Percentiles rank a stretch among this genome's conserved stretches.
These are phyloP conservation scores for Fraxinus latifolia DNA, from an alignment of 305 asterid genomes.

Conservation along the genomic window DNA sequence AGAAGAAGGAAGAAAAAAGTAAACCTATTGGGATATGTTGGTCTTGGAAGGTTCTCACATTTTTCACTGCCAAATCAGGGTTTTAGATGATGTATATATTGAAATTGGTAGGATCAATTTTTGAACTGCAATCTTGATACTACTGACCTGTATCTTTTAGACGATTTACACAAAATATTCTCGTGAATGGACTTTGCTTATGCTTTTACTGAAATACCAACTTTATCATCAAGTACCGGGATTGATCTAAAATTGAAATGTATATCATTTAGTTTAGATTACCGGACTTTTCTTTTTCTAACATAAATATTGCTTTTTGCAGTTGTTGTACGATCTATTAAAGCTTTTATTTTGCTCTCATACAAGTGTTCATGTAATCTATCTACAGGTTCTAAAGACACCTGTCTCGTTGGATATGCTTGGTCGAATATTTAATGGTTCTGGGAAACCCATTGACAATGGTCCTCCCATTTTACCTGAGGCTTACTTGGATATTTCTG, in stretches of 20 bases:
- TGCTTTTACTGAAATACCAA: not conserved
- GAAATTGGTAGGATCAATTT: not conserved
- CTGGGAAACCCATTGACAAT: conserved; percentile 96
- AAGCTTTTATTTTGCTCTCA: not conserved
- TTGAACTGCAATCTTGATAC: not conserved
- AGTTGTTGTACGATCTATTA: not conserved
- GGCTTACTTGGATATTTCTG: conserved; percentile 98
- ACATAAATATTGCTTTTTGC: not conserved
- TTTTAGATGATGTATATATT: not conserved
- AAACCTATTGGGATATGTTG: not conserved
- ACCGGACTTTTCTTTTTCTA: not conserved
- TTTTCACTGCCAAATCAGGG: not conserved
- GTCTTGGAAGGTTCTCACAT: not conserved
- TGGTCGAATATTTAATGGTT: conserved; percentile 96
- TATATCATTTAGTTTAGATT: not conserved
- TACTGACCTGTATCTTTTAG: not conserved
- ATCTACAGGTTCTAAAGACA: conserved; percentile 74
- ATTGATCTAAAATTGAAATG: not conserved
- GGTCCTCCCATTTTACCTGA: conserved; percentile 99
- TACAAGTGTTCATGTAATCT: not conserved
- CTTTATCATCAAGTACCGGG: not conserved
- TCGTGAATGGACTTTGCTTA: not conserved
- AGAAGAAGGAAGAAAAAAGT: not conserved
- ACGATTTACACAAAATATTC: not conserved
- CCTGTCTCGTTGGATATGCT: conserved; percentile 98